Base-by-base conservation (phyloP, 2,329 filamentous ascomycete species). In the Grosmannia clavigera region DNA sequence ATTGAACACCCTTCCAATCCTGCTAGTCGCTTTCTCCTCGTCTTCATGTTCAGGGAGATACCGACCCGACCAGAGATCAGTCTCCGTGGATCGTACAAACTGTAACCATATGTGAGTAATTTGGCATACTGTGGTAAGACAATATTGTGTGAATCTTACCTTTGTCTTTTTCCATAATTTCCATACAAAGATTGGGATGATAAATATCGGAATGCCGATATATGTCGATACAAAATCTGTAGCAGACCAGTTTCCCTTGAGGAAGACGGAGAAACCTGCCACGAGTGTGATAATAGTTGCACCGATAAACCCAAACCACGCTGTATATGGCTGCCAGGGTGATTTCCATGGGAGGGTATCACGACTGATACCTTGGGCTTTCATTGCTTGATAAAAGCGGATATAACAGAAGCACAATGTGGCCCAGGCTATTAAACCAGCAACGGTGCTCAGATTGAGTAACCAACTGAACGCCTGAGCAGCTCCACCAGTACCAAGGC, bases 401-500 rank as follows among this genome's bases (percentile, higher is more conserved):
- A 90, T 73, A 69, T 87, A 90, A 0, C 84, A 85, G 65, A 85
- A 78, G 63, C 81, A 82, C 65, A 87, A 83, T 63, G 82, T 78
- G 10, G 81, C 78, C 78, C 85, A 88, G 57, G 84, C 82, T 68
- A 88, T 82, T 22, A 88, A 76, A 61, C 85, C 84, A 3, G 85
- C 86, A 9, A 87, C 84, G 27, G 86, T 86, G 50, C 84, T 74
- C 3, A 63, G 58, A 57, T 61, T 61, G 58, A 56, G 52, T 38
- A 63, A 48, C 50, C 55, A 63, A 40, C 25, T 58, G 52, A 63
- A 63, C 19, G 59, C 52, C 27, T 51, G 48, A 12, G 16, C 75
- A 43, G 81, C 77, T 22, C 84, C 83, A 33, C 77, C 79, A 65
- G 78, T 79, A 48, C 80, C 83, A 54, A 58, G 48, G n/a, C 31